A percentile compares a stretch with the other conserved stretches of the same genome.
Evolutionary conservation across 192 early-diverging fungal genomes (phyloP).

Genomic region (Backusella australiensis): DNA sequence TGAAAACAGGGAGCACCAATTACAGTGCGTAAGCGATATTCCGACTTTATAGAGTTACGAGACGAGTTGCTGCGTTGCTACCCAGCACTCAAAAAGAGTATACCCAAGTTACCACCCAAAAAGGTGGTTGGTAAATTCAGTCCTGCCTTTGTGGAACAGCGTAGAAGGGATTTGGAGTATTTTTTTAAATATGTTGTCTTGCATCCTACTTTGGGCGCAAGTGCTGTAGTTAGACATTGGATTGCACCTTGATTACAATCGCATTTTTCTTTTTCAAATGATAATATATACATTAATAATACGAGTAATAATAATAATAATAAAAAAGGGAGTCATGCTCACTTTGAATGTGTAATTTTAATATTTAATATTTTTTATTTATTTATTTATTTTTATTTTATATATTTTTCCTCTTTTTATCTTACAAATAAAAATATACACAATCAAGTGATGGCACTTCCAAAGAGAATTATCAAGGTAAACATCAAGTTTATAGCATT

Average conservation of each 20-base stretch:
- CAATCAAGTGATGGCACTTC: constrained; percentile 39
- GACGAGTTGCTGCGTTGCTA: constrained; percentile 35
- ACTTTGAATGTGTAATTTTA: not conserved
- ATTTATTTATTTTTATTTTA: not conserved
- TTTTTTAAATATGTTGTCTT: constrained; percentile 53
- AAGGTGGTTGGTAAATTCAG: constrained; percentile 46
- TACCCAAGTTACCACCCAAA: constrained; percentile 53
- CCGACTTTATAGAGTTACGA: constrained; percentile 47
- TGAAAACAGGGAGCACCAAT: constrained; percentile 29
- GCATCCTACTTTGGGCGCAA: constrained; percentile 45
- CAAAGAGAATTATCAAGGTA: constrained; percentile 58
- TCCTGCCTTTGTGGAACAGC: constrained; percentile 49
- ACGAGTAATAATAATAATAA: too few species aligned
- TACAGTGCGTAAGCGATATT: constrained; percentile 44
- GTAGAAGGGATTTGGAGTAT: constrained; percentile 49
- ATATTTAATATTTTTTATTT: not conserved
- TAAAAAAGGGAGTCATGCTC: not conserved
- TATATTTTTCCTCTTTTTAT: not conserved
- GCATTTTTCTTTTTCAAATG: not conserved
- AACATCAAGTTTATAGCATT: not conserved
- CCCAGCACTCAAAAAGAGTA: constrained; percentile 34
- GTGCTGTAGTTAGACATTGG: constrained; percentile 47
- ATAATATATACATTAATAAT: not conserved
- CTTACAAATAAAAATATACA: not conserved
- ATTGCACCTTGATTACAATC: constrained; percentile 29